Evolutionary conservation across 495 filamentous ascomycete genomes (phyloP), one percentile per base, ranked within the genome.

Genomic region (Penicillium fimorum): DNA sequence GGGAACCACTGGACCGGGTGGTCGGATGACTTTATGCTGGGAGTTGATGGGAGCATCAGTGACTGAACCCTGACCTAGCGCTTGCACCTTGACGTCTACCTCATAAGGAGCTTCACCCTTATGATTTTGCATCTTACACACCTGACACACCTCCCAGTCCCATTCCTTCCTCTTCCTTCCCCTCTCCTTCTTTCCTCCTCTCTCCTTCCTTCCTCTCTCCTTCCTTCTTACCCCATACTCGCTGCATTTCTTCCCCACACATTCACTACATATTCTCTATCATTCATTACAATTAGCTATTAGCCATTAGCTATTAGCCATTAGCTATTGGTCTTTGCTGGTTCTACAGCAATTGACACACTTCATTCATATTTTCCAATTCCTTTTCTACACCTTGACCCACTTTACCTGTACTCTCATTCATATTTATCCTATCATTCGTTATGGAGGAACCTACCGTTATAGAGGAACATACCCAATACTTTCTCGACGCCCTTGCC

Each of bases 101-200:
- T 15, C 35, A 38, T 38, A 15, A 15, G 35, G 35, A 2, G 13
- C 33, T 37, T n/a, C 13, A 49, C 18, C 47, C 32, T 6, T 11
- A 45, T 45, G 0, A n/a, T 27, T 15, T 15, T 15, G 22, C 22
- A 22, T 2, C 22, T 22, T 22, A 22, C 22, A 22, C 22, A n/a
- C 22, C 42, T 45, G 51, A 32, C 0, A 2, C 35, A 38, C 15
- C 2, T 17, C n/a, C 7, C 35, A 48, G 20, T 41, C 58, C 60
- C 8, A 48, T 60, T 38, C 63, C 59, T 44, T 56, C 75, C 20
- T 72, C 10, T 13, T 22, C 20, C 20, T 35, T 45, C 25, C 11
- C 22, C 4, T 4, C 17, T n/a, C 20, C 43, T 40, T 32, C 47
- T 38, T 52, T 46, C 15, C 37, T 41, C 35, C 18, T 22, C 41